A percentile compares a stretch with the other conserved stretches of the same genome.
Conservation (phyloP, 805 yeast species). For the Candida suzukii region DNA sequence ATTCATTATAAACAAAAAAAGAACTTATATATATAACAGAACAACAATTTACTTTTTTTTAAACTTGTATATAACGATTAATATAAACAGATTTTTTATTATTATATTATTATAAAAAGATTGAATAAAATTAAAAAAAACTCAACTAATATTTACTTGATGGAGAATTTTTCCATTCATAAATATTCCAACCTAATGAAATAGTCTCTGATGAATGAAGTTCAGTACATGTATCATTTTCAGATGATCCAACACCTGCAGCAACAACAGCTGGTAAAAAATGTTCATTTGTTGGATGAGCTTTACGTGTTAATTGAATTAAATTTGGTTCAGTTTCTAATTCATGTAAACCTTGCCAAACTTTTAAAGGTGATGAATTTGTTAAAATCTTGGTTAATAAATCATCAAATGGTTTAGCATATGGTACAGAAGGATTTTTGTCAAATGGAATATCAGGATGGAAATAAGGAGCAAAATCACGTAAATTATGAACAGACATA, state of each 20-base stretch:
- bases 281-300: conserved; percentile 79
- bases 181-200: conserved; percentile 68
- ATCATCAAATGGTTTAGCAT: conserved; percentile 45
- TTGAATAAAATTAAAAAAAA: not conserved
- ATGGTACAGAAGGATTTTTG: conserved; percentile 26
- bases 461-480: conserved; percentile 37
- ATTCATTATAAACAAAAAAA: too few species aligned
- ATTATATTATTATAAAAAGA: not conserved
- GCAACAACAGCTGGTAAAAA: conserved; percentile 59
- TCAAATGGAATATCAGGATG: conserved; percentile 12
- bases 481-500: conserved; percentile 71
- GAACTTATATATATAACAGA: not conserved
- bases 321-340: conserved; percentile 23
- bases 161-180: conserved; percentile 29
- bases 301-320: conserved; percentile 28
- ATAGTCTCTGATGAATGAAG: conserved; percentile 36
- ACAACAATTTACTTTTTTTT: too few species aligned
- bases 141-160: not conserved
- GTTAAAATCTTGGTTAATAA: conserved; percentile 35
- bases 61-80: not conserved
- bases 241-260: conserved; percentile 43
- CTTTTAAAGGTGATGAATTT: conserved; percentile 17
- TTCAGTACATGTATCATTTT: conserved; percentile 32
- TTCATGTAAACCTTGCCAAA: conserved; percentile 30
- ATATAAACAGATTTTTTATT: too few species aligned